A percentile compares a stretch with the other conserved stretches of the same genome.
Evolutionary conservation across 345 rosid genomes (phyloP).

Genomic region (Salix purpurea): DNA sequence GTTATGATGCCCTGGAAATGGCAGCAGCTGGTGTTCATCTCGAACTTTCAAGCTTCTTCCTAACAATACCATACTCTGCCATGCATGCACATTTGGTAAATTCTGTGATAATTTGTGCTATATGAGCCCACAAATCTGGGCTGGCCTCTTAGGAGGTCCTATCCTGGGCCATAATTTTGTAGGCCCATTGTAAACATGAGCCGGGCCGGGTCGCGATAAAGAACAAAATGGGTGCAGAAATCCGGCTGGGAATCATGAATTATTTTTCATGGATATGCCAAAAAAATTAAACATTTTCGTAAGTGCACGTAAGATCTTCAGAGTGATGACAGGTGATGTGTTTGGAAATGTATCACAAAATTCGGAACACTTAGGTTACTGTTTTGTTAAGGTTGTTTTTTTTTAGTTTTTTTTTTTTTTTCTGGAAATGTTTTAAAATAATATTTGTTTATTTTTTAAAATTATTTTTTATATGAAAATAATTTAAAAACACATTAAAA

Average conservation of each 20-base stretch:
- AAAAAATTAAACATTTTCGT: no score
- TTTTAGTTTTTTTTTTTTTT: no score
- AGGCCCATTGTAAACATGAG: fast-evolving
- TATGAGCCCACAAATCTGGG: neutral
- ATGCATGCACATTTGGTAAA: neutral
- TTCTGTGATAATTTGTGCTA: neutral
- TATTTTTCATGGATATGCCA: no score
- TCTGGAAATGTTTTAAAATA: no score
- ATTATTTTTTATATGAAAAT: no score
- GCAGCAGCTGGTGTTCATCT: neutral
- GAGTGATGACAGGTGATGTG: no score
- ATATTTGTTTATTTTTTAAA: no score
- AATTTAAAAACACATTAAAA: no score
- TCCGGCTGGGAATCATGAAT: neutral
- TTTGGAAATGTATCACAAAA: no score
- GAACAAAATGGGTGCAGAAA: neutral
- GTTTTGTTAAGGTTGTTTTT: no score
- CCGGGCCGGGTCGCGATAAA: neutral
- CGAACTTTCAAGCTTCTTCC: neutral
- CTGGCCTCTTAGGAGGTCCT: neutral
- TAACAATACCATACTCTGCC: neutral
- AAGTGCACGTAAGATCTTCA: no score
- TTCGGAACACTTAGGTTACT: no score
- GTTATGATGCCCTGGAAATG: neutral
- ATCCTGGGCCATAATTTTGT: neutral